Evolutionary conservation across 2,329 filamentous ascomycete genomes (phyloP).

Genomic region (Colletotrichum viniferum): DNA sequence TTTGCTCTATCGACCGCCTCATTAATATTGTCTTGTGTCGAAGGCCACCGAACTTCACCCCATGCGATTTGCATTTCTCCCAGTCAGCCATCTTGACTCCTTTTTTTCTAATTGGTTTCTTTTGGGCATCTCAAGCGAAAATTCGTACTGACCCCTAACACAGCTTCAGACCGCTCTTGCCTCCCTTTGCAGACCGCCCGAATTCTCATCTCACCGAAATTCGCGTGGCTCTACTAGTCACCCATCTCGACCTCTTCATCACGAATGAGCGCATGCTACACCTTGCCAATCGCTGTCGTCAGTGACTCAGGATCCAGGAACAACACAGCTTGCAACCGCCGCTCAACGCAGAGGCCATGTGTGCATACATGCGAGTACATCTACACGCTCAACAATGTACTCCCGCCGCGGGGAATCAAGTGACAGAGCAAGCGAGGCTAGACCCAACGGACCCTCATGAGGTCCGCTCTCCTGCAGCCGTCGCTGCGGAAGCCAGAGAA

Average conservation of each 20-base stretch:
- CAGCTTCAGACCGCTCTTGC: neutral
- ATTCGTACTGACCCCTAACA: neutral
- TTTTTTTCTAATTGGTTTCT: neutral
- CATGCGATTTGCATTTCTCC: neutral
- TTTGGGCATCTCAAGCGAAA: neutral
- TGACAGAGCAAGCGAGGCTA: slow-evolving; percentile 15
- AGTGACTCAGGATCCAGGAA: slow-evolving; percentile 5
- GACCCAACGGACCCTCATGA: slow-evolving; percentile 3
- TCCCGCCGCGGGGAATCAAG: slow-evolving; percentile 1
- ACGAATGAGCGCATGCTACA: neutral
- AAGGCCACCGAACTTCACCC: neutral
- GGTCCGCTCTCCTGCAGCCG: slow-evolving; percentile 15
- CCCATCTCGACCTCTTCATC: neutral
- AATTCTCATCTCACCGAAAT: neutral
- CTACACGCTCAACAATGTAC: neutral
- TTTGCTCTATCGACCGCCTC: neutral
- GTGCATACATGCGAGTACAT: neutral
- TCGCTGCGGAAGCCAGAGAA: neutral
- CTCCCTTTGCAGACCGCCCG: neutral
- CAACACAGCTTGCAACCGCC: neutral
- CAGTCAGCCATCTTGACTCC: neutral
- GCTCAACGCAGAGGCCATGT: neutral
- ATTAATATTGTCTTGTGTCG: slow-evolving; percentile 7
- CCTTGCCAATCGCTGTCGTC: neutral
- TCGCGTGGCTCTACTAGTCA: neutral